These are phyloP conservation scores for Hsuehochloa calcarea DNA, from an alignment of 176 grass and related monocot species.

Conservation along the genomic window DNA sequence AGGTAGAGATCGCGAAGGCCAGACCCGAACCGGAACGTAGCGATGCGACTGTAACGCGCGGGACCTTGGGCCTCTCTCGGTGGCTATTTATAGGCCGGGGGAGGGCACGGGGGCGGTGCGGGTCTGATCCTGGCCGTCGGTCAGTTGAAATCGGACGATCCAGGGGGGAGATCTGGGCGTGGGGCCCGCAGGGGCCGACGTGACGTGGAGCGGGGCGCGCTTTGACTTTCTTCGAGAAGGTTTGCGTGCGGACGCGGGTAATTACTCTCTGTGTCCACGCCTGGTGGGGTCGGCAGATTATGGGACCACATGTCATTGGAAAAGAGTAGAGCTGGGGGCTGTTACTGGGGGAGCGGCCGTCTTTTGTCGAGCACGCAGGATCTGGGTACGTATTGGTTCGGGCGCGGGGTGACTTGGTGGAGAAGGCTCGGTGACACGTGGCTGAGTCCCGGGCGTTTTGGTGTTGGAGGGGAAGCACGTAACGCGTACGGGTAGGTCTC, in stretches of 20 bases:
- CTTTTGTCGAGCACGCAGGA: slow-evolving; percentile 45
- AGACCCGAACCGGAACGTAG: background rate
- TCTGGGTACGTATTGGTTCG: slow-evolving; percentile 23
- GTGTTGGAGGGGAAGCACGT: background rate
- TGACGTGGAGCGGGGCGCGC: slow-evolving; percentile 46
- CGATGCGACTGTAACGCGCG: slow-evolving; percentile 28
- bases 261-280: fast-evolving
- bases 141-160: slow-evolving; percentile 37
- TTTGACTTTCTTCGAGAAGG: slow-evolving; percentile 45
- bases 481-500: background rate
- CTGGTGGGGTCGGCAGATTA: fast-evolving
- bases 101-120: background rate
- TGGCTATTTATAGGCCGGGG: slow-evolving; percentile 49
- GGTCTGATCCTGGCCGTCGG: slow-evolving; percentile 34
- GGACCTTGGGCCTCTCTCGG: background rate
- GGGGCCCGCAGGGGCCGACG: slow-evolving; percentile 8
- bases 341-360: slow-evolving; percentile 26
- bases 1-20: background rate
- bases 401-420: slow-evolving; percentile 35
- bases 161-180: background rate
- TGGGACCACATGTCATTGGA: background rate
- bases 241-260: background rate
- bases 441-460: background rate
- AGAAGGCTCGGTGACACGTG: slow-evolving; percentile 31
- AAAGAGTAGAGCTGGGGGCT: fast-evolving